Base-by-base conservation (phyloP, 768 basidiomycete species). In the Suillus clintonianus region DNA sequence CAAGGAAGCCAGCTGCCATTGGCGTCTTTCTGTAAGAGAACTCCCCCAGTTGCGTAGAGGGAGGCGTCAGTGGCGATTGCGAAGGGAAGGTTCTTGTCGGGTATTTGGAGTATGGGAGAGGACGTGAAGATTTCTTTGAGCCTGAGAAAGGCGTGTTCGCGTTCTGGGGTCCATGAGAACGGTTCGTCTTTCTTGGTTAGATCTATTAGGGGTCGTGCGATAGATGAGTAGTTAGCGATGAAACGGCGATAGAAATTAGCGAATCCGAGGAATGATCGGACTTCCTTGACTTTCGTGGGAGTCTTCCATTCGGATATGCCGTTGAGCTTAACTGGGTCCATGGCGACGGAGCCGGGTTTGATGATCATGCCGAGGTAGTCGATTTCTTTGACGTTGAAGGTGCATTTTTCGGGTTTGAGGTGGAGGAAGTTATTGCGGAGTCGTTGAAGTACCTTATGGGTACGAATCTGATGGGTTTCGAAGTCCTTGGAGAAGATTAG, bases 371-470 rank as follows among this genome's bases (percentile, higher is more conserved):
- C 19, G 2, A 43, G 19, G 0, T 43, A 43, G 9, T 43, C 19
- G 3, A 43, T 43, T 42, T 42, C 7, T 0, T 7, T 0, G 0
- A 19, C 17, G 17, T 42, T 42, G 7, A 42, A 42, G 7, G 42
- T 43, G 9, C 42, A 43, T n/a, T 43, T n/a, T n/a, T 43, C 7
- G 9, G 42, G 42, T 43, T 43, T 77, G 24, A 75, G 66, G 54
- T 63, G 79, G 2, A 84, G 77, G 2, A 76, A 55, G 56, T 77
- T n/a, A n/a, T 78, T 59, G 10, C 63, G n/a, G 0, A 82, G 64
- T 4, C 62, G 43, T 43, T 76, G 32, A 0, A 80, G 69, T 1
- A 80, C 74, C 32, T 61, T 8, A 0, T 53, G 65, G 1, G 72
- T 63, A 0, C 64, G n/a, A 5, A 43, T 14, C 1, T 43, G 48